A percentile compares a stretch with the other conserved stretches of the same genome.
These are phyloP conservation scores for Biscogniauxia marginata DNA, from an alignment of 2,329 filamentous ascomycete genomes.

Conservation along the genomic window DNA sequence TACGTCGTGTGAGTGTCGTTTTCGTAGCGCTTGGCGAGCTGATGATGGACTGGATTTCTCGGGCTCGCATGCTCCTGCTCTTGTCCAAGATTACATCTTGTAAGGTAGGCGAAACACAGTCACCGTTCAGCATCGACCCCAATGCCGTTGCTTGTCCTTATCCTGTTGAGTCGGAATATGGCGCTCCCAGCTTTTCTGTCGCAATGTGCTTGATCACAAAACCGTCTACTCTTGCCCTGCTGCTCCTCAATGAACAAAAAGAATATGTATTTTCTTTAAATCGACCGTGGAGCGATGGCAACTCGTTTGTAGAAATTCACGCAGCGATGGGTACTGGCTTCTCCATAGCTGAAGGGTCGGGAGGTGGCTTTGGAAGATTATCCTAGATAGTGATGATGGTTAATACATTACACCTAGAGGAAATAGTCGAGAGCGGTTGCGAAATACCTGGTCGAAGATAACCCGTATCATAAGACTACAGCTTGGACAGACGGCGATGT, in stretches of 20 bases:
- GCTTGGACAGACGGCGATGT: conserved; percentile 95
- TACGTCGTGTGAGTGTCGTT: no score
- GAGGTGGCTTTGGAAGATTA: conserved; percentile 30
- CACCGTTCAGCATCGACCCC: no score
- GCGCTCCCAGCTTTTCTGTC: no score
- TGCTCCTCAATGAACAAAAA: neutral
- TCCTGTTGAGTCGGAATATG: no score
- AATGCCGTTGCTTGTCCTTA: no score
- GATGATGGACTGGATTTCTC: no score
- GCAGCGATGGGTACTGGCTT: conserved; percentile 30
- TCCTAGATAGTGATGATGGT: conserved; percentile 22
- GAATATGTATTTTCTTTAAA: neutral
- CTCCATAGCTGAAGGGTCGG: conserved; percentile 26
- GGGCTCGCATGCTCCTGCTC: no score
- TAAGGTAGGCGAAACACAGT: no score
- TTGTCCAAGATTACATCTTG: no score
- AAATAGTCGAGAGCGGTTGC: neutral
- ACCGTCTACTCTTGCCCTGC: neutral
- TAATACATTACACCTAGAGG: neutral
- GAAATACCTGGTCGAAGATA: conserved; percentile 79
- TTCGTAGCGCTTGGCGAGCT: no score
- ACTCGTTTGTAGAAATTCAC: conserved; percentile 22
- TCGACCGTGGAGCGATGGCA: neutral
- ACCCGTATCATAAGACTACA: conserved; percentile 96
- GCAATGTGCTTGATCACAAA: no score